A percentile compares a stretch with the other conserved stretches of the same genome.
Conservation (phyloP, 2,329 filamentous ascomycete genomes). For the Alternaria rosae region DNA sequence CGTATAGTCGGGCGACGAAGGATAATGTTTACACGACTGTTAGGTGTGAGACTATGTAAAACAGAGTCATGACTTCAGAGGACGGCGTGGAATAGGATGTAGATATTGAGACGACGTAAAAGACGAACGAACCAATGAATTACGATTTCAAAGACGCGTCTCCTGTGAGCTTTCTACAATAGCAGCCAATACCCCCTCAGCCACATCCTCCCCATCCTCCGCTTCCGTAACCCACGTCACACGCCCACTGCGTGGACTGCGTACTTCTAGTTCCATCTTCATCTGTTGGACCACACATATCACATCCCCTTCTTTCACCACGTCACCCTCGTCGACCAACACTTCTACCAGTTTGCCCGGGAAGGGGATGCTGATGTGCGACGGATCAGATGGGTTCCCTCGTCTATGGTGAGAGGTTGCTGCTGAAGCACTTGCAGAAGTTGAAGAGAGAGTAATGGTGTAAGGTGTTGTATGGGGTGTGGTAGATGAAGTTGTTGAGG, state of each 20-base stretch:
- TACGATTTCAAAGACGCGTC: not conserved
- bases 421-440: constrained; percentile 53
- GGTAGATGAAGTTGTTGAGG: constrained; percentile 57
- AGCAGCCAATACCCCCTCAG: constrained; percentile 62
- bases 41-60: constrained; percentile 31
- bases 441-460: constrained; percentile 56
- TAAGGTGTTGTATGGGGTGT: constrained; percentile 50
- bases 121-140: not conserved
- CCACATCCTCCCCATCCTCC: constrained; percentile 64
- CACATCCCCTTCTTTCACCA: constrained; percentile 62
- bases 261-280: constrained; percentile 74
- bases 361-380: constrained; percentile 64
- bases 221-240: constrained; percentile 62
- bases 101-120: not conserved
- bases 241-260: constrained; percentile 57
- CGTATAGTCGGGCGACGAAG: constrained; percentile 44
- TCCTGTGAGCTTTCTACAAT: constrained; percentile 51
- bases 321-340: constrained; percentile 62
- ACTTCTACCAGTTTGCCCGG: constrained; percentile 68
- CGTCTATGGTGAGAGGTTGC: constrained; percentile 54
- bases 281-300: constrained; percentile 69
- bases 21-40: constrained; percentile 44
- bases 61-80: fast-evolving
- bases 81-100: not conserved
- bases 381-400: constrained; percentile 58